A percentile compares a stretch with the other conserved stretches of the same genome.
These are phyloP conservation scores for Lactarius akahatsu DNA, from an alignment of 768 basidiomycete species.

Conservation along the genomic window DNA sequence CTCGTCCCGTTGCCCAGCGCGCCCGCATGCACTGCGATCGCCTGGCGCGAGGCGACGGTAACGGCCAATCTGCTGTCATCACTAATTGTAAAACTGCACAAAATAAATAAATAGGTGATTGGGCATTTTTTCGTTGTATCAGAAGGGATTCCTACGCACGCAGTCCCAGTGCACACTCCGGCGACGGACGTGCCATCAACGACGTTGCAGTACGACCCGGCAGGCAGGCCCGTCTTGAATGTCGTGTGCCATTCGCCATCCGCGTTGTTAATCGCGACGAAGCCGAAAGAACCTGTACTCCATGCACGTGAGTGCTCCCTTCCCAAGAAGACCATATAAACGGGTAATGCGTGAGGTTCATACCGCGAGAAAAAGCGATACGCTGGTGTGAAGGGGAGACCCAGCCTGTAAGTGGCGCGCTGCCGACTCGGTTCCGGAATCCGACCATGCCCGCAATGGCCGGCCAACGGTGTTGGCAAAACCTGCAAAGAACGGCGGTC, in stretches of 20 bases:
- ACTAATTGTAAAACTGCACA: conserved; percentile 26
- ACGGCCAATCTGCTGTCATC: conserved; percentile 29
- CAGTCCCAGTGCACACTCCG: conserved; percentile 50
- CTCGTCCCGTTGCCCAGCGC: conserved; percentile 10
- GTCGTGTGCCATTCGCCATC: conserved; percentile 54
- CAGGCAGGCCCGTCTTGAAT: conserved; percentile 57
- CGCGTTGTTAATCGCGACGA: conserved; percentile 66
- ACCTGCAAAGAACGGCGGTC: conserved; percentile 33
- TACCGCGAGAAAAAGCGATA: conserved; percentile 68
- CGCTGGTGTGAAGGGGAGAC: conserved; percentile 54
- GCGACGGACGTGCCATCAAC: conserved; percentile 46
- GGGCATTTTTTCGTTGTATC: neutral
- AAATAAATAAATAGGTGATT: neutral
- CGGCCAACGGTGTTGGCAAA: conserved; percentile 63
- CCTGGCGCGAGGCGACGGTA: conserved; percentile 31
- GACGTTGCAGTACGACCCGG: conserved; percentile 64
- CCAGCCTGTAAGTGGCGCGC: conserved; percentile 54
- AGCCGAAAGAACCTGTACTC: conserved; percentile 51
- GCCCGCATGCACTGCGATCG: conserved; percentile 32
- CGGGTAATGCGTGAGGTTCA: conserved; percentile 15
- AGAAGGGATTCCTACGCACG: conserved; percentile 37
- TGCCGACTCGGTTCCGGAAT: conserved; percentile 59
- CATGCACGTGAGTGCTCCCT: neutral
- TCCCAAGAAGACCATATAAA: accelerated
- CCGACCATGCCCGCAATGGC: conserved; percentile 60